phyloP scores from a whole-genome alignment of 2,329 filamentous ascomycete species.

The Ophiobolus disseminans region DNA sequence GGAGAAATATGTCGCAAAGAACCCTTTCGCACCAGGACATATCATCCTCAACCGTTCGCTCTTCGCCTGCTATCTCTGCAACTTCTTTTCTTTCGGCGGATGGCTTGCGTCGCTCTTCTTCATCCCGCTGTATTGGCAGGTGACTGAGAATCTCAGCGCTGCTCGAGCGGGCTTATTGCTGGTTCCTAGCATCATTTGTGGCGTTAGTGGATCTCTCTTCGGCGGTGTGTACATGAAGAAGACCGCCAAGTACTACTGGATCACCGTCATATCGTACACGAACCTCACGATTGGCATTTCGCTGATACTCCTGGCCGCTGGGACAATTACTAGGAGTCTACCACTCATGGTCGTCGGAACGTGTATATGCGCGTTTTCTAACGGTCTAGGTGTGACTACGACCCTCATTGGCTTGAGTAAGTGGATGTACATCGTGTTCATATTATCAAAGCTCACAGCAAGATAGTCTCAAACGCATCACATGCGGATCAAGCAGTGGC shows the following conservation, averaged over 20 bases:
- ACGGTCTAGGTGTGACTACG: constrained; percentile 70
- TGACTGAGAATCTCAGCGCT: constrained; percentile 69
- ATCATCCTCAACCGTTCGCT: constrained; percentile 73
- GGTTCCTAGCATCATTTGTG: constrained; percentile 68
- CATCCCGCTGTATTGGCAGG: constrained; percentile 80
- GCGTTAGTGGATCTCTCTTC: constrained; percentile 69
- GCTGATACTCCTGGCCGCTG: constrained; percentile 65
- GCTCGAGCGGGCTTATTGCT: constrained; percentile 70
- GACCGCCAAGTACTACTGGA: constrained; percentile 74
- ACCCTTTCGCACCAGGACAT: constrained; percentile 77
- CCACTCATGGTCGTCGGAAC: constrained; percentile 65
- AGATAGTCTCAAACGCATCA: constrained; percentile 70
- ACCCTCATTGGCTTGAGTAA: constrained; percentile 71
- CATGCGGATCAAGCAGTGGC: constrained; percentile 74
- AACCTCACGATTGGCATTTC: constrained; percentile 62
- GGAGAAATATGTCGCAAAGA: constrained; percentile 70
- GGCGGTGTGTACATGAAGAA: constrained; percentile 72
- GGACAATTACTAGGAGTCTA: constrained; percentile 58
- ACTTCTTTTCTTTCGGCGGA: constrained; percentile 73
- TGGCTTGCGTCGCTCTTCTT: constrained; percentile 71
- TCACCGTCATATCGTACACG: constrained; percentile 66
- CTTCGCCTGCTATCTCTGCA: constrained; percentile 72
- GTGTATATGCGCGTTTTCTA: constrained; percentile 61
- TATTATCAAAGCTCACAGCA: background rate
- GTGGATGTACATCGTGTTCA: constrained; percentile 22